Evolutionary conservation across 306 rosid genomes (phyloP).

Genomic region (Senna tora): DNA sequence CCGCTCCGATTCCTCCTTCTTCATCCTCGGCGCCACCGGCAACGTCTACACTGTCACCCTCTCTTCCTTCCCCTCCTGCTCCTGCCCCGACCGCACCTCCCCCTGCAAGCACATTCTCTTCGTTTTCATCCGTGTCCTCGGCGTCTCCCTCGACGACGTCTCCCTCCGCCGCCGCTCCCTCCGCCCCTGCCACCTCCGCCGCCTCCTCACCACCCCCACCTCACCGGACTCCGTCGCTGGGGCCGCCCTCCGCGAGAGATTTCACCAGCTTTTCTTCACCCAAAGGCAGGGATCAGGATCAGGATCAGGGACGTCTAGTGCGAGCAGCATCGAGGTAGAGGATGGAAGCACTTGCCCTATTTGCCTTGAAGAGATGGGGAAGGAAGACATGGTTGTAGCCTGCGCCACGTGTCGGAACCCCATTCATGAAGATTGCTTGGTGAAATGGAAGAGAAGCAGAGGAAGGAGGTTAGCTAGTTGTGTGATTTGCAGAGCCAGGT

Average conservation of each 20-base stretch:
- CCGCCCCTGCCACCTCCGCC: constrained; percentile 15
- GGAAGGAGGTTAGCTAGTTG: constrained; percentile 8
- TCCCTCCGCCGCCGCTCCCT: neutral
- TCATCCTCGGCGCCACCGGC: constrained; percentile 7
- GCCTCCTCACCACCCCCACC: neutral
- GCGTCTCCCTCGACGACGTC: constrained; percentile 4
- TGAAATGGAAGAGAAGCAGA: constrained; percentile 19
- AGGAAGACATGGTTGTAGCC: neutral
- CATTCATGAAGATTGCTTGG: constrained; percentile 9
- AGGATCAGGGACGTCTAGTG: neutral
- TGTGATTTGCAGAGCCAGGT: constrained; percentile 16
- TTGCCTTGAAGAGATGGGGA: constrained; percentile 14
- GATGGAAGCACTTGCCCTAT: neutral
- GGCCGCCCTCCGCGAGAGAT: neutral
- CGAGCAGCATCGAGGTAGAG: neutral
- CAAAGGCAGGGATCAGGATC: neutral
- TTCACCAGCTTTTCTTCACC: constrained; percentile 9
- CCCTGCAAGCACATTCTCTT: constrained; percentile 19
- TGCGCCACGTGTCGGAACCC: constrained; percentile 4
- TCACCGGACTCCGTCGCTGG: constrained; percentile 1
- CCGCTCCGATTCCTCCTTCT: constrained; percentile 19
- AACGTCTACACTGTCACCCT: constrained; percentile 21
- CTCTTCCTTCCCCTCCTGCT: constrained; percentile 2
- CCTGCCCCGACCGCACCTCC: constrained; percentile 8
- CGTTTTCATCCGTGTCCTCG: constrained; percentile 4